Evolutionary conservation across 495 filamentous ascomycete genomes (phyloP).

Genomic region (Neurospora hispaniola): DNA sequence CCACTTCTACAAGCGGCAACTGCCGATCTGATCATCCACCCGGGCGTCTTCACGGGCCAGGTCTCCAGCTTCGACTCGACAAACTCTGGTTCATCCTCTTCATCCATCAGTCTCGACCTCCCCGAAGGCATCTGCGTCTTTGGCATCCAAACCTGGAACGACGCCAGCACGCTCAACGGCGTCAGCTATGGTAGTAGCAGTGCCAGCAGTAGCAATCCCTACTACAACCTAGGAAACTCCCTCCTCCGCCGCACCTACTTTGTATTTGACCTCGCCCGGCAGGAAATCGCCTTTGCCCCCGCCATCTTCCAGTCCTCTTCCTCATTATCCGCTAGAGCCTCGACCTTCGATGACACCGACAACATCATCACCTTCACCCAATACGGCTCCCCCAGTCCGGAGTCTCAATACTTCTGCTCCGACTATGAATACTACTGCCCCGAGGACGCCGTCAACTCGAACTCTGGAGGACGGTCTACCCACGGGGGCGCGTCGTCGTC

Average conservation of each 20-base stretch:
- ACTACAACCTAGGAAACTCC: conserved; percentile 66
- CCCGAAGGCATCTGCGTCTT: conserved; percentile 43
- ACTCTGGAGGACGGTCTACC: background rate
- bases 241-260: conserved; percentile 76
- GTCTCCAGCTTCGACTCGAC: conserved; percentile 12
- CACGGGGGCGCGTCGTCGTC: background rate
- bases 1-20: conserved; percentile 51
- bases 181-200: conserved; percentile 22
- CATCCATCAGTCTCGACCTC: background rate
- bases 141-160: conserved; percentile 41
- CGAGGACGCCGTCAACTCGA: background rate
- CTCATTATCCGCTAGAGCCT: conserved; percentile 18
- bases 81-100: background rate
- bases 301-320: conserved; percentile 55
- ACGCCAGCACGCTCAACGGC: background rate
- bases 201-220: conserved; percentile 22
- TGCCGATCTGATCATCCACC: conserved; percentile 52
- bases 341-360: conserved; percentile 5
- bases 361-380: conserved; percentile 20
- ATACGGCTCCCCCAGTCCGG: conserved; percentile 19
- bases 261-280: conserved; percentile 71
- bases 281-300: conserved; percentile 64
- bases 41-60: conserved; percentile 14
- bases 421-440: background rate
- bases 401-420: conserved; percentile 10